A percentile compares a stretch with the other conserved stretches of the same genome.
These are phyloP conservation scores for Fusarium sp. DNA, from an alignment of 2,329 filamentous ascomycete species.

Conservation along the genomic window DNA sequence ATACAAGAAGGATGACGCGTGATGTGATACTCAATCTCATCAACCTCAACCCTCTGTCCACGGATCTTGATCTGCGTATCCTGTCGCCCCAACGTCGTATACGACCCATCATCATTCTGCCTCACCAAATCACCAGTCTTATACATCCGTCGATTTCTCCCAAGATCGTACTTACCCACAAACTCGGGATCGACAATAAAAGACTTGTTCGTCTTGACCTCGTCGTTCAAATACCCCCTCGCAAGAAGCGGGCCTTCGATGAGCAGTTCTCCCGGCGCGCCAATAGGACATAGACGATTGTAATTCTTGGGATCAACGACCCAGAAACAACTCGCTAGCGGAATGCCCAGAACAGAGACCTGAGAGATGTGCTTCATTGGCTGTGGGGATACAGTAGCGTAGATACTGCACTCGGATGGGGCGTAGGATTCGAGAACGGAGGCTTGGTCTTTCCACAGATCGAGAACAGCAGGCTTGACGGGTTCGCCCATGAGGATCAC, in stretches of 20 bases:
- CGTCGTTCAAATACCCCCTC: background rate
- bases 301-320: background rate
- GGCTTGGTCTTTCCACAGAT: background rate
- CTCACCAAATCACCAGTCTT: background rate
- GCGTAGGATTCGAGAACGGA: background rate
- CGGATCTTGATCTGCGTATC: slow-evolving; percentile 2
- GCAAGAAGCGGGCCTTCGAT: slow-evolving; percentile 9
- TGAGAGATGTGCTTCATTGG: background rate
- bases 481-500: background rate
- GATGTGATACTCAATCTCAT: slow-evolving; percentile 2
- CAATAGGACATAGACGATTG: background rate
- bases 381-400: background rate
- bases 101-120: background rate
- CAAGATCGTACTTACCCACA: background rate
- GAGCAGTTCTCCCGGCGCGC: background rate
- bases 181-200: background rate
- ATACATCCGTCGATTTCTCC: background rate
- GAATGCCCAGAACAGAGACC: background rate
- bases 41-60: background rate
- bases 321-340: background rate
- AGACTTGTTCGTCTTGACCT: background rate
- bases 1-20: background rate
- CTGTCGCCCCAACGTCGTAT: background rate
- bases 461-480: background rate
- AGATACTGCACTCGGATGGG: background rate